Evolutionary conservation across 225 moss, liverwort and hornwort species (phyloP).

Genomic region (Straminergon stramineum): DNA sequence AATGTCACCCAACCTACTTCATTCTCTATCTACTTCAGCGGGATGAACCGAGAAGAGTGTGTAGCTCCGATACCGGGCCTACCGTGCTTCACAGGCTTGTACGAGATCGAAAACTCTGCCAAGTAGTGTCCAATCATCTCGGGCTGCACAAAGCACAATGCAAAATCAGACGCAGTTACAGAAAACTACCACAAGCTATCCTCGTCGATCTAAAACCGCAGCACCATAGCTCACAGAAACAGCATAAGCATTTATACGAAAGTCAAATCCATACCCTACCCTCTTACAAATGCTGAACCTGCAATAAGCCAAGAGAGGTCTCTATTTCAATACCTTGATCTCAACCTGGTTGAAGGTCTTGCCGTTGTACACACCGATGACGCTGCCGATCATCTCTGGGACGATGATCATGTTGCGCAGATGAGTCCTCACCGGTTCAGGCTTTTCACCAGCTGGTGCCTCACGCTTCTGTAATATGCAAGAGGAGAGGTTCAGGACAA

Average conservation of each 20-base stretch:
- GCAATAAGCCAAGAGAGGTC: not conserved
- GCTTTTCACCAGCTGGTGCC: constrained; percentile 54
- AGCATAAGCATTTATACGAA: not conserved
- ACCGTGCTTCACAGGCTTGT: constrained; percentile 59
- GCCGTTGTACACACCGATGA: constrained; percentile 75
- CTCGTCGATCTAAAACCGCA: not conserved
- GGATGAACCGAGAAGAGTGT: not conserved
- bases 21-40: not conserved
- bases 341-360: constrained; percentile 83
- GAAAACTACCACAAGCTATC: not conserved
- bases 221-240: not conserved
- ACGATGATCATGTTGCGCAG: constrained; percentile 69
- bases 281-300: not conserved
- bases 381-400: constrained; percentile 73
- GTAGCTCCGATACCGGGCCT: constrained; percentile 7
- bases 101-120: constrained; percentile 75
- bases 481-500: not conserved
- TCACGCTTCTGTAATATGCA: constrained; percentile 32
- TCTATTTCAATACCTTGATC: constrained; percentile 12
- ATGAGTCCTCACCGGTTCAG: constrained; percentile 48
- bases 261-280: not conserved
- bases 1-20: not conserved
- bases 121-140: constrained; percentile 93
- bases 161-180: not conserved
- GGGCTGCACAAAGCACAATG: constrained; percentile 27